Conservation (phyloP, 148 eudicot species). For the Vaccinium darrowii region DNA sequence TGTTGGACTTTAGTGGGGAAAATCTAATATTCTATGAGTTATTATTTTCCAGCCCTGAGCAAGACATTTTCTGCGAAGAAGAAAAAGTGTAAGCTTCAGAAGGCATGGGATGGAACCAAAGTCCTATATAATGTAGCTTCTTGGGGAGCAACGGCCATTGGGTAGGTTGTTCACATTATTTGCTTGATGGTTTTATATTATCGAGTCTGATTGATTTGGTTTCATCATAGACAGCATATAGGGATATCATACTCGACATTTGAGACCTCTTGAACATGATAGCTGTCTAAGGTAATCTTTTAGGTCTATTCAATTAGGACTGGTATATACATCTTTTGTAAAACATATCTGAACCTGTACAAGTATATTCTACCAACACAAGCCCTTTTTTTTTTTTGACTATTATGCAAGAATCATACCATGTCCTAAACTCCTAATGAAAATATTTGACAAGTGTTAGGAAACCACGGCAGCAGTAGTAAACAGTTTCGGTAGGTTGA, state of each 20-base stretch:
- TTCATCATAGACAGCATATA: neutral
- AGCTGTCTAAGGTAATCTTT: neutral
- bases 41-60: conserved; percentile 63
- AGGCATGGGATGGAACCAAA: conserved; percentile 95
- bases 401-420: neutral
- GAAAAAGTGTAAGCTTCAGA: conserved; percentile 87
- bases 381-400: too few relatives aligned
- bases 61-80: conserved; percentile 86
- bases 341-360: neutral
- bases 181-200: neutral
- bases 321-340: neutral
- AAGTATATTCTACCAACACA: neutral
- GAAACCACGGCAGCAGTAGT: neutral
- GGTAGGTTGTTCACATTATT: conserved; percentile 44
- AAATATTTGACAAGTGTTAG: neutral
- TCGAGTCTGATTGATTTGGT: neutral
- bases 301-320: neutral
- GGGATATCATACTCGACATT: neutral
- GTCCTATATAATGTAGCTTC: conserved; percentile 93
- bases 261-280: neutral
- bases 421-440: neutral
- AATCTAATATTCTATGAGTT: conserved; percentile 16
- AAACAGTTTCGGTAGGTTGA: neutral
- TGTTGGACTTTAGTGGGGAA: neutral
- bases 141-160: conserved; percentile 98